These are phyloP conservation scores for Nissolia schottii DNA, from an alignment of 306 rosid species.

Conservation along the genomic window DNA sequence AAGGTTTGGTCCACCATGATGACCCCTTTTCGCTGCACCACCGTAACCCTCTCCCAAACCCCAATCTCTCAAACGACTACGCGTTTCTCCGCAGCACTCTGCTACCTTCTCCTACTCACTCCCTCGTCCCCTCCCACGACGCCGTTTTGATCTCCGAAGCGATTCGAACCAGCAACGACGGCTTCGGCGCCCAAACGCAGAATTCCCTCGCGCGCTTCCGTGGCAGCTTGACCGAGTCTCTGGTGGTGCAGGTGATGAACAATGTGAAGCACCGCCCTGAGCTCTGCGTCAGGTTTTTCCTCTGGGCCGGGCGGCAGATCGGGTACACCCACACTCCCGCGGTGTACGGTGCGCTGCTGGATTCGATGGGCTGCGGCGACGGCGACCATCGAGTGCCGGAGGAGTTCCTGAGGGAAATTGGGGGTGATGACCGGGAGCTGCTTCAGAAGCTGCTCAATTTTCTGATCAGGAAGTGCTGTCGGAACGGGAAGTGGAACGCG, in stretches of 20 bases:
- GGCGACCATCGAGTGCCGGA: slow-evolving; percentile 39
- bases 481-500: slow-evolving; percentile 68
- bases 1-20: slow-evolving; percentile 45
- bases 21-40: slow-evolving; percentile 18
- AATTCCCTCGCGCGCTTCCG: slow-evolving; percentile 61
- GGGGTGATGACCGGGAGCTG: slow-evolving; percentile 49
- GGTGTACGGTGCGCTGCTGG: slow-evolving; percentile 54
- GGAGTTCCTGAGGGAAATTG: slow-evolving; percentile 43
- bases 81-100: slow-evolving; percentile 47
- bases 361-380: slow-evolving; percentile 31
- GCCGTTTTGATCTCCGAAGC: slow-evolving; percentile 42
- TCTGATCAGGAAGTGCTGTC: slow-evolving; percentile 63
- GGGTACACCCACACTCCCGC: slow-evolving; percentile 51
- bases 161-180: slow-evolving; percentile 28
- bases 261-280: slow-evolving; percentile 33
- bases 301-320: slow-evolving; percentile 77
- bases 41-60: slow-evolving; percentile 23
- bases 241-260: slow-evolving; percentile 56
- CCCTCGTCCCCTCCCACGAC: slow-evolving; percentile 26
- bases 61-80: slow-evolving; percentile 41
- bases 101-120: slow-evolving; percentile 30
- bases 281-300: slow-evolving; percentile 58
- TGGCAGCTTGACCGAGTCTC: slow-evolving; percentile 34
- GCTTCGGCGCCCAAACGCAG: slow-evolving; percentile 42
- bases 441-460: slow-evolving; percentile 69